These are phyloP conservation scores for Diplodia seriata DNA, from an alignment of 2,329 filamentous ascomycete species.

Conservation along the genomic window DNA sequence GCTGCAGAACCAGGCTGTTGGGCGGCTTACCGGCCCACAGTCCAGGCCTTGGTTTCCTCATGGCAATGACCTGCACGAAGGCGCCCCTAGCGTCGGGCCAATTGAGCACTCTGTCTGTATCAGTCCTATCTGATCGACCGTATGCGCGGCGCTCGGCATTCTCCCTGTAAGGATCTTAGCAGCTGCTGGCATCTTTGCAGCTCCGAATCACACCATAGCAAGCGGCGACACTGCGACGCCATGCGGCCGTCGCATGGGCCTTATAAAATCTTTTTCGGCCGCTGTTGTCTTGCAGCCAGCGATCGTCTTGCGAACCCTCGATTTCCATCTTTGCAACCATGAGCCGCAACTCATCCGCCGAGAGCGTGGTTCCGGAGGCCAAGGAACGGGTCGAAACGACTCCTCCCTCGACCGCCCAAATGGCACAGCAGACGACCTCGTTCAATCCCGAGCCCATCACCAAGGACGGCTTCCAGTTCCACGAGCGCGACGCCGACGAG, in stretches of 20 bases:
- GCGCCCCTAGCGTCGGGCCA: background rate
- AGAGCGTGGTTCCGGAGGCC: conserved; percentile 14
- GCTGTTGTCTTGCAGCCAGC: background rate
- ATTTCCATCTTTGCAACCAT: conserved; percentile 3
- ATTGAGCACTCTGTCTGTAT: conserved; percentile 7
- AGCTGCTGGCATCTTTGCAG: conserved; percentile 31
- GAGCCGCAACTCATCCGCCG: conserved; percentile 26
- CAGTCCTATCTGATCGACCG: conserved; percentile 26
- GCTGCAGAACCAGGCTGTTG: conserved; percentile 11
- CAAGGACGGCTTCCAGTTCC: conserved; percentile 28
- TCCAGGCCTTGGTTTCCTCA: conserved; percentile 10
- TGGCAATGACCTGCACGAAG: conserved; percentile 11
- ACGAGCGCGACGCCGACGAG: conserved; percentile 12
- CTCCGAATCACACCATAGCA: conserved; percentile 31
- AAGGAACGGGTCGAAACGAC: conserved; percentile 9
- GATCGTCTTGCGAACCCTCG: background rate
- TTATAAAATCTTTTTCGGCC: conserved; percentile 18
- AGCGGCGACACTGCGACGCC: conserved; percentile 17
- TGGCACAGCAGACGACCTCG: conserved; percentile 10
- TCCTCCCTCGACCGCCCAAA: conserved; percentile 10
- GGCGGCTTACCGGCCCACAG: conserved; percentile 19
- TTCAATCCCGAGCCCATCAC: conserved; percentile 20
- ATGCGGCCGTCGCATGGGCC: background rate
- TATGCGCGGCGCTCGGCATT: conserved; percentile 23
- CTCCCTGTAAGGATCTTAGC: conserved; percentile 28